Evolutionary conservation across 371 early-diverging fungal species (phyloP).

Genomic region (Syncephalastrum sp.): DNA sequence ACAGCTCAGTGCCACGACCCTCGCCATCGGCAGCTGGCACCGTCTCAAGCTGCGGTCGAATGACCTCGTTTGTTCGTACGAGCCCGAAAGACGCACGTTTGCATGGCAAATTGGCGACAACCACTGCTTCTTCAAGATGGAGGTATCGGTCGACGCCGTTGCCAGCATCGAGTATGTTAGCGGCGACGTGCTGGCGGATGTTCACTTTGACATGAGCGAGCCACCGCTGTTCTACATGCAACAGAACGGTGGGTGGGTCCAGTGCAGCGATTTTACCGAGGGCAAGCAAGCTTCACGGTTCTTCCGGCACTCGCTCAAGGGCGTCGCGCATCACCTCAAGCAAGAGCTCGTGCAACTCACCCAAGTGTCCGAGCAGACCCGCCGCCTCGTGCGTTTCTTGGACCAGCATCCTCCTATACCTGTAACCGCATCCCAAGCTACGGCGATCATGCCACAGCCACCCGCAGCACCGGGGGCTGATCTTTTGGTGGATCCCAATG

Average conservation of each 20-base stretch:
- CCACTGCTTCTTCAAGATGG: slow-evolving; percentile 70
- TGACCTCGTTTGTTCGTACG: slow-evolving; percentile 67
- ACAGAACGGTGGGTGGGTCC: slow-evolving; percentile 49
- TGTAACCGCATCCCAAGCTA: too few relatives aligned
- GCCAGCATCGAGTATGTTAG: slow-evolving; percentile 57
- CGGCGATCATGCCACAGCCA: too few relatives aligned
- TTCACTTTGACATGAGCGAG: slow-evolving; percentile 62
- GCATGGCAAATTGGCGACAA: slow-evolving; percentile 73
- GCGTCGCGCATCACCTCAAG: slow-evolving; percentile 48
- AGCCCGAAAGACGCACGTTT: slow-evolving; percentile 52
- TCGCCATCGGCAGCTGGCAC: slow-evolving; percentile 80
- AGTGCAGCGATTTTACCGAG: slow-evolving; percentile 78
- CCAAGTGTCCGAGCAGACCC: slow-evolving; percentile 35
- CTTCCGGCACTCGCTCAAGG: slow-evolving; percentile 64
- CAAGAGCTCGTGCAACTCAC: slow-evolving; percentile 46
- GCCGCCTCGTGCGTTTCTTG: slow-evolving; percentile 39
- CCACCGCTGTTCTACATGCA: slow-evolving; percentile 69
- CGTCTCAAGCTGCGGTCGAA: slow-evolving; percentile 59
- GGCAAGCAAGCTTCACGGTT: slow-evolving; percentile 66
- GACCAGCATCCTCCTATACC: slow-evolving; percentile 10
- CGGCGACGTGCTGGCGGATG: slow-evolving; percentile 47
- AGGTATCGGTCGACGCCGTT: slow-evolving; percentile 59
- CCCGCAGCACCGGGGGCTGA: too few relatives aligned
- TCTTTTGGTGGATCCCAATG: too few relatives aligned
- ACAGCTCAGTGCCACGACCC: slow-evolving; percentile 55